A percentile compares a stretch with the other conserved stretches of the same genome.
phyloP scores from a whole-genome alignment of 176 grass and related monocot species.

The Eragrostis nindensis region DNA sequence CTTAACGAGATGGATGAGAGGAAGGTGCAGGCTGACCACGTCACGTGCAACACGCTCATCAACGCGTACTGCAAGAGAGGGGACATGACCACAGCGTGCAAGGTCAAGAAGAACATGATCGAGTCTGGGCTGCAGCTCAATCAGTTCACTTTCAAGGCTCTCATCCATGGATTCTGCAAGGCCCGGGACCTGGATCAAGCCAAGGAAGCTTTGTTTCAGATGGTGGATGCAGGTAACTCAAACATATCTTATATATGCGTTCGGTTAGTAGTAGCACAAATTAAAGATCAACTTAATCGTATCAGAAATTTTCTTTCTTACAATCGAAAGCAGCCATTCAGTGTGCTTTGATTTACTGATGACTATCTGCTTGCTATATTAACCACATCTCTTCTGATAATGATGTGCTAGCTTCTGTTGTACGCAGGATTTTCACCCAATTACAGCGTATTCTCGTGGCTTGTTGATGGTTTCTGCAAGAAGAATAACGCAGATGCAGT shows the following conservation, averaged over 20 bases:
- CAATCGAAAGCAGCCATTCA: neutral
- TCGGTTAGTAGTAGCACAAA: neutral
- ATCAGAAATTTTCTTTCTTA: neutral
- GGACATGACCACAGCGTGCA: slow-evolving; percentile 71
- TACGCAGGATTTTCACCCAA: slow-evolving; percentile 69
- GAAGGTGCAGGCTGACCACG: slow-evolving; percentile 71
- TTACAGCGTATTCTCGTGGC: slow-evolving; percentile 79
- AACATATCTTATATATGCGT: neutral
- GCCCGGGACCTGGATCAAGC: slow-evolving; percentile 64
- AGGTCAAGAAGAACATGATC: slow-evolving; percentile 75
- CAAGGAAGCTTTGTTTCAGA: slow-evolving; percentile 77
- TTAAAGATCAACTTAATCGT: no score
- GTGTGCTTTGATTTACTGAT: neutral
- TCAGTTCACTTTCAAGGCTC: slow-evolving; percentile 89
- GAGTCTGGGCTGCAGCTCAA: slow-evolving; percentile 83
- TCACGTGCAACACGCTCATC: slow-evolving; percentile 94
- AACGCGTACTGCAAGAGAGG: slow-evolving; percentile 89
- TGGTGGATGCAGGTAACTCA: slow-evolving; percentile 74
- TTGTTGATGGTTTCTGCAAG: slow-evolving; percentile 72
- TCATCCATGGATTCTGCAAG: slow-evolving; percentile 93
- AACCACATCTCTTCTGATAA: slow-evolving; percentile 4
- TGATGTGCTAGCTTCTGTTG: slow-evolving; percentile 25
- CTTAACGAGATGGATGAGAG: slow-evolving; percentile 85
- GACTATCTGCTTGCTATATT: neutral
- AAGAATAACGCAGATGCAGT: slow-evolving; percentile 66